Base-by-base conservation (phyloP, 140 eudicot species). In the Flaveria floridana region DNA sequence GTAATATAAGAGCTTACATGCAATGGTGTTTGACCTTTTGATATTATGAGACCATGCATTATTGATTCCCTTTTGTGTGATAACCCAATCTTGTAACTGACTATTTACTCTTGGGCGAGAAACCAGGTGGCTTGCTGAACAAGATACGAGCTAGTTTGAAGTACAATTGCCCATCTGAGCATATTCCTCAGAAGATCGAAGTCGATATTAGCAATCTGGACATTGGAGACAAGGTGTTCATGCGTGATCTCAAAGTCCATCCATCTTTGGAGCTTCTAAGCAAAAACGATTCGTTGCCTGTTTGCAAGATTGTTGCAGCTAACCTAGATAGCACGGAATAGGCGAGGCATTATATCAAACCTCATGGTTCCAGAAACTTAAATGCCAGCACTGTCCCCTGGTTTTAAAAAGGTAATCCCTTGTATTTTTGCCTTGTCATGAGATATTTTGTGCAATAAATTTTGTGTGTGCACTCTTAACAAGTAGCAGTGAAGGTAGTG, bases 181-280 rank as follows among this genome's bases (percentile, higher is more conserved):
- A 86, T 79, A 91, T 91, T 75, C 97, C 99, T 4, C 81, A 81
- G 11, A 88, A 88, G 79, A 88, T 95, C 51, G 99, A 95, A 76
- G 87, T 95, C 51, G 97, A 95, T 74, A 59, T 95, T 56, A 88
- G 97, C 80, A 82, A 78, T 77, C 87, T 95, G 57, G 99, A 95
- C 81, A 82, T 95, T 9, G 99, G 88, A 67, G 96, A 95, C 55
- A 79, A 46, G 64, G 80, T 95, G 37, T 82, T 76, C 66, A 80
- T 91, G 81, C 62, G 76, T 4, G 96, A 95, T 30, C 74, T 89
- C 2, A 67, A 73, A 69, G 92, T 94, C 65, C 92, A 94, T 84
- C 83, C 95, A 30, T 84, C 90, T 59, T 57, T 90, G 77, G 84
- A 91, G 90, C 96, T 91, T 77, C 70, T 94, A 11, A 87, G 95